Evolutionary conservation across 257 asterid species (phyloP).

Genomic region (Osmanthus fragrans): DNA sequence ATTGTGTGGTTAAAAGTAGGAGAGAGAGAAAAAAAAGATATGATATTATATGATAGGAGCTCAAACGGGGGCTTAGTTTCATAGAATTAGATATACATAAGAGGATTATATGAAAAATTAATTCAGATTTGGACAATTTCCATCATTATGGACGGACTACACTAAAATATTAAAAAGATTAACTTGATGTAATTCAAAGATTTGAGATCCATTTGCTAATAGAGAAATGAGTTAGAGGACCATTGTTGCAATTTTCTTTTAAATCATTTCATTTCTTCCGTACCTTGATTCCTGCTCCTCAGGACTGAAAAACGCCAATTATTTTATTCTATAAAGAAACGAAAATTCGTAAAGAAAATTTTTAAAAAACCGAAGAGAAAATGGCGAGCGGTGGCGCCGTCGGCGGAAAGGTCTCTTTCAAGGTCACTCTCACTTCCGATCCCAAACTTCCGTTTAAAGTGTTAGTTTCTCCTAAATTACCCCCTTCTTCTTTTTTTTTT

Average conservation of each 20-base stretch:
- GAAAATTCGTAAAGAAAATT: neutral
- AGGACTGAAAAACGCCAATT: neutral
- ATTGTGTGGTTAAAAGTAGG: too few relatives aligned
- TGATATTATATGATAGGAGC: too few relatives aligned
- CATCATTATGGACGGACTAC: too few relatives aligned
- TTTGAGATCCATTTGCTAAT: too few relatives aligned
- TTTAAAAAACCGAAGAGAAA: neutral
- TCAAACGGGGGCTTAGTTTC: too few relatives aligned
- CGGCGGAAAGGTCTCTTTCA: slow-evolving; percentile 95
- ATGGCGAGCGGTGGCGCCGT: slow-evolving; percentile 28
- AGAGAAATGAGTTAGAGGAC: neutral
- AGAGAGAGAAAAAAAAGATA: too few relatives aligned
- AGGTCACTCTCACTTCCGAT: slow-evolving; percentile 93
- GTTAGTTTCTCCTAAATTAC: slow-evolving; percentile 35
- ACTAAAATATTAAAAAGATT: too few relatives aligned
- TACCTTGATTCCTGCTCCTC: neutral
- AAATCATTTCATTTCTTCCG: neutral
- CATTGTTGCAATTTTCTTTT: neutral
- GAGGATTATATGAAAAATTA: too few relatives aligned
- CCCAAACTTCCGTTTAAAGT: slow-evolving; percentile 98
- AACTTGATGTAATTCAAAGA: too few relatives aligned
- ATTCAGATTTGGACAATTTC: too few relatives aligned
- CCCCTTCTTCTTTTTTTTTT: neutral
- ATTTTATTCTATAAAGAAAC: neutral
- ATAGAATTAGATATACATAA: too few relatives aligned